These are phyloP conservation scores for Beauveria bassiana DNA, from an alignment of 2,329 filamentous ascomycete genomes.

Conservation along the genomic window DNA sequence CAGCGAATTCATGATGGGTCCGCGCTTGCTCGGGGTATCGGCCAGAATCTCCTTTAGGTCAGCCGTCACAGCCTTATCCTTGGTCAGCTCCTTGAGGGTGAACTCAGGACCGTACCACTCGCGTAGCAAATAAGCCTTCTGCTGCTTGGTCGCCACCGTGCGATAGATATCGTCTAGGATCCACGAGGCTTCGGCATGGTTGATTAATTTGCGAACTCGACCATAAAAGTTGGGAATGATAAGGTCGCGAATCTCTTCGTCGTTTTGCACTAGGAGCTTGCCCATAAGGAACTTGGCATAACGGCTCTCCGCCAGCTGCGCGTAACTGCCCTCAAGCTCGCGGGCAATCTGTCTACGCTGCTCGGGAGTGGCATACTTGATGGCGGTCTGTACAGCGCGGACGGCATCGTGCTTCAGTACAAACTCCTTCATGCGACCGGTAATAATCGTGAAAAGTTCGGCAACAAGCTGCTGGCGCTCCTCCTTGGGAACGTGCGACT, in stretches of 20 bases:
- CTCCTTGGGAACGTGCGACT: constrained; percentile 85
- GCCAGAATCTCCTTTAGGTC: constrained; percentile 71
- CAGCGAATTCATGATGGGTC: constrained; percentile 77
- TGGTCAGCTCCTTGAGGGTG: constrained; percentile 60
- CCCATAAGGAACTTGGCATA: constrained; percentile 97
- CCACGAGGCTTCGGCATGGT: constrained; percentile 94
- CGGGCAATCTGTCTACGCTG: constrained; percentile 80
- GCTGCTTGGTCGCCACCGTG: constrained; percentile 73
- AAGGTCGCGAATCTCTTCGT: constrained; percentile 76
- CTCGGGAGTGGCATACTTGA: constrained; percentile 85
- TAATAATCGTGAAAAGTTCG: constrained; percentile 87
- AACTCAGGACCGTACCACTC: constrained; percentile 98
- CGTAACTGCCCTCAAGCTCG: constrained; percentile 80
- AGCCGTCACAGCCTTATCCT: constrained; percentile 48
- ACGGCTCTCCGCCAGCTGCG: constrained; percentile 80
- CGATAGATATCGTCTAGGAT: constrained; percentile 97
- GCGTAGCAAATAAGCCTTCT: constrained; percentile 76
- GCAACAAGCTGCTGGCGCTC: constrained; percentile 81
- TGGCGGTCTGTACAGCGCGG: constrained; percentile 89
- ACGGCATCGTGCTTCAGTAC: constrained; percentile 98
- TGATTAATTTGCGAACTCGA: constrained; percentile 84
- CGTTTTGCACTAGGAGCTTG: constrained; percentile 89
- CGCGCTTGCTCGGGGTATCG: constrained; percentile 74
- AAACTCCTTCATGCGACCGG: constrained; percentile 85
- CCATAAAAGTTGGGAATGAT: constrained; percentile 95